Evolutionary conservation across 2,329 filamentous ascomycete genomes (phyloP).

Genomic region (Stagonosporopsis cucurbitacearum): DNA sequence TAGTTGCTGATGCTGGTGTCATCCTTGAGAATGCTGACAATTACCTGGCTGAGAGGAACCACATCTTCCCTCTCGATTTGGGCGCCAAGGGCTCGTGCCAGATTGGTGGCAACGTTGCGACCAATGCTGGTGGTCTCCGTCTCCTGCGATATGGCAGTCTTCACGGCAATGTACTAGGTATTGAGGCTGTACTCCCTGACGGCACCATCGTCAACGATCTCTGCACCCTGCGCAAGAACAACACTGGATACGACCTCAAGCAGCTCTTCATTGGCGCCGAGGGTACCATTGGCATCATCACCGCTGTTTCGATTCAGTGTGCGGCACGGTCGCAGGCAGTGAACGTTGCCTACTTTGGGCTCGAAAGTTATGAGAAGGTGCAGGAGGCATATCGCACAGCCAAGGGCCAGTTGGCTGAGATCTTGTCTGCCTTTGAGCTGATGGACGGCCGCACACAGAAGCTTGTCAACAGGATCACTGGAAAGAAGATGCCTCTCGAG

Average conservation of each 20-base stretch:
- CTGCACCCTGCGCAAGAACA: slow-evolving; percentile 91
- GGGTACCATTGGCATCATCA: slow-evolving; percentile 94
- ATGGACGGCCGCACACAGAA: slow-evolving; percentile 89
- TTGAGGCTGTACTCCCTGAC: slow-evolving; percentile 92
- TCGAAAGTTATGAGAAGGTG: slow-evolving; percentile 89
- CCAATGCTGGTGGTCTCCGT: slow-evolving; percentile 91
- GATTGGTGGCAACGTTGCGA: slow-evolving; percentile 93
- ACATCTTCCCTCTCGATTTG: slow-evolving; percentile 96
- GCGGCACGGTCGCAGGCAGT: slow-evolving; percentile 85
- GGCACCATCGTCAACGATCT: slow-evolving; percentile 92
- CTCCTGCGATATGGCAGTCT: slow-evolving; percentile 91
- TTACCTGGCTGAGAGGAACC: slow-evolving; percentile 78
- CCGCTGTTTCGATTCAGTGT: slow-evolving; percentile 85
- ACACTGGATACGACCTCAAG: slow-evolving; percentile 97
- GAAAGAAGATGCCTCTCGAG: slow-evolving; percentile 81
- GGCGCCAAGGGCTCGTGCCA: slow-evolving; percentile 97
- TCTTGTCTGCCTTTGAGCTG: slow-evolving; percentile 94
- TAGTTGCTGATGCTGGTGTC: slow-evolving; percentile 89
- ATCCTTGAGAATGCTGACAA: slow-evolving; percentile 90
- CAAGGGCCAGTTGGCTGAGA: slow-evolving; percentile 89
- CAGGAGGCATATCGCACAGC: slow-evolving; percentile 86
- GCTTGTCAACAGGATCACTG: slow-evolving; percentile 66
- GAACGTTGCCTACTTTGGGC: slow-evolving; percentile 93
- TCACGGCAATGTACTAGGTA: slow-evolving; percentile 88
- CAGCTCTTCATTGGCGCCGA: slow-evolving; percentile 96